Percentiles rank a stretch among this genome's conserved stretches.
These are phyloP conservation scores for Clarireedia hainanense DNA, from an alignment of 2,329 filamentous ascomycete genomes.

Conservation along the genomic window DNA sequence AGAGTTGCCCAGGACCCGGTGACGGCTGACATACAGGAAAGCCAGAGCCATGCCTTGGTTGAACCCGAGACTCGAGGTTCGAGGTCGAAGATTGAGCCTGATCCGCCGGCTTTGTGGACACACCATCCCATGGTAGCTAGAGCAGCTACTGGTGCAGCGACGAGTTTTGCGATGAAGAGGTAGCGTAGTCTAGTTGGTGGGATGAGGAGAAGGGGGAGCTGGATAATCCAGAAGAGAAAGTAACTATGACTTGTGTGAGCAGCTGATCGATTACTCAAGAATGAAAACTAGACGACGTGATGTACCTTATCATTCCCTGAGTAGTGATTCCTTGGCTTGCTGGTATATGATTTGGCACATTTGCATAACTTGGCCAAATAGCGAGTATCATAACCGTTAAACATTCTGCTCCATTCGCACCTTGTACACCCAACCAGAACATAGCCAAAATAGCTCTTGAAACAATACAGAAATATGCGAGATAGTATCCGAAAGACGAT, in stretches of 20 bases:
- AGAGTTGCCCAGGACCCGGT: slow-evolving; percentile 28
- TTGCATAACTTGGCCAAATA: slow-evolving; percentile 47
- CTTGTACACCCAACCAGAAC: slow-evolving; percentile 59
- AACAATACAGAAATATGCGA: slow-evolving; percentile 35
- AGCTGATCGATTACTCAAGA: slow-evolving; percentile 30
- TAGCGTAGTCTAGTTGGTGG: slow-evolving; percentile 40
- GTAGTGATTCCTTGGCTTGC: slow-evolving; percentile 43
- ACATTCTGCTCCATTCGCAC: slow-evolving; percentile 51
- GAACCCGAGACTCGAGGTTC: slow-evolving; percentile 21
- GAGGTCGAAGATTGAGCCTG: slow-evolving; percentile 21
- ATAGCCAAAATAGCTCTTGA: slow-evolving; percentile 38
- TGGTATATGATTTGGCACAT: slow-evolving; percentile 33
- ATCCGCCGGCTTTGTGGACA: slow-evolving; percentile 46
- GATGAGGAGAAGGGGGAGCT: slow-evolving; percentile 40
- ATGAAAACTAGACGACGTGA: slow-evolving; percentile 35
- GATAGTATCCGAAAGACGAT: slow-evolving; percentile 39
- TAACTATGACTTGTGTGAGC: slow-evolving; percentile 30
- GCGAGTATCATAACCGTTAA: slow-evolving; percentile 37
- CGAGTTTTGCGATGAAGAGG: slow-evolving; percentile 43
- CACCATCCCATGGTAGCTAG: slow-evolving; percentile 57
- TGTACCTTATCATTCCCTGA: slow-evolving; percentile 41
- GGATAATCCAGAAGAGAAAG: slow-evolving; percentile 37
- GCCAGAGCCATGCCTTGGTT: slow-evolving; percentile 24
- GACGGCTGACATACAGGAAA: slow-evolving; percentile 26
- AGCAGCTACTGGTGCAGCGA: slow-evolving; percentile 48